A percentile compares a stretch with the other conserved stretches of the same genome.
Evolutionary conservation across 306 rosid genomes (phyloP).

Genomic region (Vigna nakashimae): DNA sequence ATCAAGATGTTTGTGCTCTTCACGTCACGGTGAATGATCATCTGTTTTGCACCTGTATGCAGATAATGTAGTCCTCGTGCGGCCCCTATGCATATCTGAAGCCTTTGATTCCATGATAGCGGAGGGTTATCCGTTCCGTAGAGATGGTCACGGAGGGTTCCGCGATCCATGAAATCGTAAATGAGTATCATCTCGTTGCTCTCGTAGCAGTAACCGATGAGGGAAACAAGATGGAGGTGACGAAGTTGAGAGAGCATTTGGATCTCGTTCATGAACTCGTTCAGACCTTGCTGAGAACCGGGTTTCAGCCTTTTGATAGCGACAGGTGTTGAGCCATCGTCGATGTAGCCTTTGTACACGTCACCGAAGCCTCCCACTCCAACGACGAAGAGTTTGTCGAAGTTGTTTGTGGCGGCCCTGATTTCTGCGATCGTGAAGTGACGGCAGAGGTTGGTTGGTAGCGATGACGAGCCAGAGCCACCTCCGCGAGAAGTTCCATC

Average conservation of each 20-base stretch:
- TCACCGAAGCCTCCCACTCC: conserved; percentile 37
- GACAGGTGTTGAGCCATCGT: background rate
- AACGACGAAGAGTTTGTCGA: conserved; percentile 10
- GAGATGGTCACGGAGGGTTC: conserved; percentile 39
- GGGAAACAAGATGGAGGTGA: conserved; percentile 47
- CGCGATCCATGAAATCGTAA: conserved; percentile 21
- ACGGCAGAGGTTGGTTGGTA: conserved; percentile 33
- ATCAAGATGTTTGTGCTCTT: conserved; percentile 15
- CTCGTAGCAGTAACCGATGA: conserved; percentile 54
- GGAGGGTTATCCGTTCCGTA: background rate
- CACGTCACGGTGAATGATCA: conserved; percentile 15
- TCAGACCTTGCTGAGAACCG: conserved; percentile 42
- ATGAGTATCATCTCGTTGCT: conserved; percentile 8
- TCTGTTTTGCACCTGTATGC: background rate
- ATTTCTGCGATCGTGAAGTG: conserved; percentile 37
- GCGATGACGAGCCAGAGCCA: background rate
- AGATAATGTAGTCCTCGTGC: conserved; percentile 2
- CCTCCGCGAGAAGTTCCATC: background rate
- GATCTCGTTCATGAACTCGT: conserved; percentile 58
- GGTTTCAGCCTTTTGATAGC: conserved; percentile 3
- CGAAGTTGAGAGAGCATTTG: conserved; percentile 59
- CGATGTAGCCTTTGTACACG: conserved; percentile 17
- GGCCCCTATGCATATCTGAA: conserved; percentile 26
- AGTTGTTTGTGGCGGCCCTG: conserved; percentile 42
- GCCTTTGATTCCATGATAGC: conserved; percentile 46